A percentile compares a stretch with the other conserved stretches of the same genome.
Evolutionary conservation across 2,329 filamentous ascomycete genomes (phyloP).

Genomic region (Aspergillus pseudoviridinutans): DNA sequence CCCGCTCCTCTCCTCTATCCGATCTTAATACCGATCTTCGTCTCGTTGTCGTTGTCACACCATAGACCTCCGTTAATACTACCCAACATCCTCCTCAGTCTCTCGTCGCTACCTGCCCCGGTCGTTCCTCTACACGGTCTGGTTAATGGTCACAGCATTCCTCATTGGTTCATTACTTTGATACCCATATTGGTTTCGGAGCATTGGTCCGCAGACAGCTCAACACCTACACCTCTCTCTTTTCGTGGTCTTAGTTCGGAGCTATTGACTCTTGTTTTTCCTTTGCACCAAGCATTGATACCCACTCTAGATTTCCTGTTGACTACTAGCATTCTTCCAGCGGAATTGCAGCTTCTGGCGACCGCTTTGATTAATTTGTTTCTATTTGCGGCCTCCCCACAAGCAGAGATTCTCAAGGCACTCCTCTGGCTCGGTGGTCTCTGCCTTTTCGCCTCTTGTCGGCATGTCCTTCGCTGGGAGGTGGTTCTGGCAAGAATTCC

Average conservation of each 20-base stretch:
- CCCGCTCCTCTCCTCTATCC: conserved; percentile 90
- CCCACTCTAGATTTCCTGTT: conserved; percentile 73
- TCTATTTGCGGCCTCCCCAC: conserved; percentile 72
- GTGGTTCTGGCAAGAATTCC: conserved; percentile 83
- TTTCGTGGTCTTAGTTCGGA: conserved; percentile 51
- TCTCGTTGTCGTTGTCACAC: conserved; percentile 68
- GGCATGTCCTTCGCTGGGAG: conserved; percentile 73
- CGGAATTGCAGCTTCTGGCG: conserved; percentile 85
- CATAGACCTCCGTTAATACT: conserved; percentile 61
- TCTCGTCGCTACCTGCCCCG: conserved; percentile 70
- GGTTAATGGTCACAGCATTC: conserved; percentile 55
- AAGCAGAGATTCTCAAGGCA: conserved; percentile 78
- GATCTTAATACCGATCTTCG: conserved; percentile 67
- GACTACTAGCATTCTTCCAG: conserved; percentile 79
- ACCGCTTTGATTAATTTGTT: conserved; percentile 77
- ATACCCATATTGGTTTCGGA: conserved; percentile 60
- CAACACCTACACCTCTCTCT: conserved; percentile 29
- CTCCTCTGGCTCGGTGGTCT: conserved; percentile 83
- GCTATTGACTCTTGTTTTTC: conserved; percentile 65
- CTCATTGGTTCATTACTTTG: conserved; percentile 78
- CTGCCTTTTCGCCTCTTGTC: conserved; percentile 67
- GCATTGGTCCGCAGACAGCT: conserved; percentile 32
- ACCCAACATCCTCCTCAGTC: conserved; percentile 75
- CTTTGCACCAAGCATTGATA: conserved; percentile 75
- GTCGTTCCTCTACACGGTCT: conserved; percentile 64